Evolutionary conservation across 2,329 filamentous ascomycete genomes (phyloP).

Genomic region (Dactylonectria estremocensis): DNA sequence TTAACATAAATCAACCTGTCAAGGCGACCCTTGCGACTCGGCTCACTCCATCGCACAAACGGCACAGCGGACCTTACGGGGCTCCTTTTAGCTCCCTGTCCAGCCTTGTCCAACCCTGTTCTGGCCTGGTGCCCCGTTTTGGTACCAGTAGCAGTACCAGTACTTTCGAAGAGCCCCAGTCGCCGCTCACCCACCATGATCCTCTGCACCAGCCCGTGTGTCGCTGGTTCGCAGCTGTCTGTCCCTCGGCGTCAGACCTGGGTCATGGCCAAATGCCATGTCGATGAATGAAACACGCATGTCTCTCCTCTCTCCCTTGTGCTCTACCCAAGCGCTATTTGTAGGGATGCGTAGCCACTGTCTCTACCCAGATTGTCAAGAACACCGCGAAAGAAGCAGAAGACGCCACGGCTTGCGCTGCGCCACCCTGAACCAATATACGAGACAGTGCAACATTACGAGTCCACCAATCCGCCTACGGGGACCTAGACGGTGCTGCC

Average conservation of each 20-base stretch:
- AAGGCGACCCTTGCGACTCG: conserved; percentile 10
- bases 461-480: not conserved
- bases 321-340: not conserved
- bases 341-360: not conserved
- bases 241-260: not conserved
- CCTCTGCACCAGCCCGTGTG: not conserved
- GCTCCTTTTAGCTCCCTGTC: conserved; percentile 23
- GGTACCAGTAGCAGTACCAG: not conserved
- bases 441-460: conserved; percentile 11
- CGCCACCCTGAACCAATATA: not conserved
- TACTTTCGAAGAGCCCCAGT: not conserved
- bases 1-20: conserved; percentile 1
- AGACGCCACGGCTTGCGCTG: not conserved
- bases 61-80: conserved; percentile 11
- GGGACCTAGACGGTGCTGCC: not conserved
- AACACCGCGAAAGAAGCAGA: not conserved
- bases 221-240: not conserved
- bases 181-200: not conserved
- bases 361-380: not conserved
- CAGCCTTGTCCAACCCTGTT: conserved; percentile 18
- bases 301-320: not conserved
- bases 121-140: conserved; percentile 1
- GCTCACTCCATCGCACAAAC: conserved; percentile 2
- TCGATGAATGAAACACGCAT: not conserved
- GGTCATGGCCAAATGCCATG: not conserved